These are phyloP conservation scores for Eimeria tenella DNA, from an alignment of 169 alveolate species.

Conservation along the genomic window DNA sequence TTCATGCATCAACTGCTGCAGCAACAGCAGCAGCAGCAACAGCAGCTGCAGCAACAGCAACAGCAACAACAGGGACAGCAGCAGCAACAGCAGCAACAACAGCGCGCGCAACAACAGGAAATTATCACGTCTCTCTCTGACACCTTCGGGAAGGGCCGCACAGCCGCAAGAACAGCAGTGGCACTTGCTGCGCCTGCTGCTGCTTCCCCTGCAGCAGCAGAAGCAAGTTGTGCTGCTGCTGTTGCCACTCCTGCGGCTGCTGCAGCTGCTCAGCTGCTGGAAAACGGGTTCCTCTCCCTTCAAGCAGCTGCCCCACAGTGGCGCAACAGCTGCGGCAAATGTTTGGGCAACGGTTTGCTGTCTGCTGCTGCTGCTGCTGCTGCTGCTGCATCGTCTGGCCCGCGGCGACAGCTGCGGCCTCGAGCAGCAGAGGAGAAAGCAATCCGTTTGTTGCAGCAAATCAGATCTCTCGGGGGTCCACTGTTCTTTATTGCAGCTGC, in stretches of 20 bases:
- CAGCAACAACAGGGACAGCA: not conserved
- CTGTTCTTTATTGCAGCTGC: constrained; percentile 39
- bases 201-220: not conserved
- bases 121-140: not conserved
- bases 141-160: not conserved
- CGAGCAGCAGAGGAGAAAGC: not conserved
- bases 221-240: not conserved
- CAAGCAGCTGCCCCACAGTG: not conserved
- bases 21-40: constrained; percentile 17
- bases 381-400: constrained; percentile 15
- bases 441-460: not conserved
- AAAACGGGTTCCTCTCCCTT: not conserved
- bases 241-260: not conserved
- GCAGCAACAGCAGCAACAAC: not conserved
- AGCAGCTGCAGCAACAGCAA: not conserved
- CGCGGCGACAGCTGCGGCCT: not conserved
- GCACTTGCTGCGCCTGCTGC: not conserved
- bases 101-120: not conserved
- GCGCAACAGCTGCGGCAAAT: constrained; percentile 26
- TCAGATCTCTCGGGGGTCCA: not conserved
- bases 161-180: constrained; percentile 10
- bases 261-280: constrained; percentile 4
- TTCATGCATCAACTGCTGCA: constrained; percentile 1
- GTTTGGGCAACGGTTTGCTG: not conserved
- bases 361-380: constrained; percentile 2